Evolutionary conservation across 2,329 filamentous ascomycete species (phyloP).

Genomic region (Talaromyces albobiverticillius): DNA sequence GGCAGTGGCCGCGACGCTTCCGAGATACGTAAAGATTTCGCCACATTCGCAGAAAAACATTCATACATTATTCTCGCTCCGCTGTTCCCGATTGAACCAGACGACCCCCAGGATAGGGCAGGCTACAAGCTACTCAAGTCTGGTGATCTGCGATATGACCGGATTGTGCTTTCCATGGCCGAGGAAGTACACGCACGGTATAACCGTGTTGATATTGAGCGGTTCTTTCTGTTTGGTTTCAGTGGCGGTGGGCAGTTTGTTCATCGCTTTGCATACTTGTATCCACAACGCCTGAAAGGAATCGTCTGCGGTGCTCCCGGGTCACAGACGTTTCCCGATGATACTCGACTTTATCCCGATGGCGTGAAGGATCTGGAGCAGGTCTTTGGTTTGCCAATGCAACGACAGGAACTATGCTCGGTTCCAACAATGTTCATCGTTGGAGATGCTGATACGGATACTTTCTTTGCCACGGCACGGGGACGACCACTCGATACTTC

Average conservation of each 20-base stretch:
- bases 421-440: constrained; percentile 10
- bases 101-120: constrained; percentile 4
- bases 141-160: not conserved
- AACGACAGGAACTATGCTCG: not conserved
- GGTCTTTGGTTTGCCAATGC: not conserved
- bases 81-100: not conserved
- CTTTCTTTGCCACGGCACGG: not conserved
- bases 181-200: not conserved
- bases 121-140: constrained; percentile 8
- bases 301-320: constrained; percentile 6
- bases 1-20: constrained; percentile 5
- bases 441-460: constrained; percentile 5
- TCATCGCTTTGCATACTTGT: constrained; percentile 11
- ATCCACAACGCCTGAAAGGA: not conserved
- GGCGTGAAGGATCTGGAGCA: not conserved
- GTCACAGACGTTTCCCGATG: constrained; percentile 1
- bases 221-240: constrained; percentile 5
- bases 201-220: not conserved
- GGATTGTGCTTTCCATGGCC: not conserved
- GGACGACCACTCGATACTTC: not conserved
- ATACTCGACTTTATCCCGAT: not conserved
- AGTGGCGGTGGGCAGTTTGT: constrained; percentile 8
- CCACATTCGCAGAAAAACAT: not conserved
- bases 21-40: constrained; percentile 2
- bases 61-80: constrained; percentile 1